phyloP scores from a whole-genome alignment of 202 grass and related monocot genomes.

The Eragrostis tef region DNA sequence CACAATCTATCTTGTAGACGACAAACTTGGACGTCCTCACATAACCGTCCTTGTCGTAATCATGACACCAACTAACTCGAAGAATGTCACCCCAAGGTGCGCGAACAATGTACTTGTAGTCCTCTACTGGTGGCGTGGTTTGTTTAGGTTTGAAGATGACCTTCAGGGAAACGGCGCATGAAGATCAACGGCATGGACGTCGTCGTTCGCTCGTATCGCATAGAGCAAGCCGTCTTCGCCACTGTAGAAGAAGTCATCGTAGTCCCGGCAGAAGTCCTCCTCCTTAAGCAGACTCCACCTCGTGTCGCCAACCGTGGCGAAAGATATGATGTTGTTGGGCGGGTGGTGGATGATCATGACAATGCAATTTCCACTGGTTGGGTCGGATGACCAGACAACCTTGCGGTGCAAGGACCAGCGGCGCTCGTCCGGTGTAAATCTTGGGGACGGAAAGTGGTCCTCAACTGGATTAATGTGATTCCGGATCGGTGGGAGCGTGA shows the following conservation, averaged over 20 bases:
- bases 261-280: not conserved
- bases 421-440: too few relatives aligned
- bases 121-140: not conserved
- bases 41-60: not conserved
- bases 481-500: too few relatives aligned
- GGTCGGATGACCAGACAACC: too few relatives aligned
- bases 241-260: not conserved
- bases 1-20: not conserved
- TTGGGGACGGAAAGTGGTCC: too few relatives aligned
- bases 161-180: not conserved
- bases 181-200: not conserved
- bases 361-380: too few relatives aligned
- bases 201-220: not conserved
- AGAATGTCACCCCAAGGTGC: not conserved
- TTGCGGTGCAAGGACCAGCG: too few relatives aligned
- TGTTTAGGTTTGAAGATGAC: not conserved
- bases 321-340: not conserved
- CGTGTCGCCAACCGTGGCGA: not conserved
- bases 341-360: too few relatives aligned
- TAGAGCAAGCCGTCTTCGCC: not conserved
- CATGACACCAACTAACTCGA: not conserved
- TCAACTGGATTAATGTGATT: too few relatives aligned
- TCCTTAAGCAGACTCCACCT: not conserved
- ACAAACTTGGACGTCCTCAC: not conserved
- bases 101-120: not conserved